Evolutionary conservation across 345 rosid genomes (phyloP).

Genomic region (Excoecaria agallocha): DNA sequence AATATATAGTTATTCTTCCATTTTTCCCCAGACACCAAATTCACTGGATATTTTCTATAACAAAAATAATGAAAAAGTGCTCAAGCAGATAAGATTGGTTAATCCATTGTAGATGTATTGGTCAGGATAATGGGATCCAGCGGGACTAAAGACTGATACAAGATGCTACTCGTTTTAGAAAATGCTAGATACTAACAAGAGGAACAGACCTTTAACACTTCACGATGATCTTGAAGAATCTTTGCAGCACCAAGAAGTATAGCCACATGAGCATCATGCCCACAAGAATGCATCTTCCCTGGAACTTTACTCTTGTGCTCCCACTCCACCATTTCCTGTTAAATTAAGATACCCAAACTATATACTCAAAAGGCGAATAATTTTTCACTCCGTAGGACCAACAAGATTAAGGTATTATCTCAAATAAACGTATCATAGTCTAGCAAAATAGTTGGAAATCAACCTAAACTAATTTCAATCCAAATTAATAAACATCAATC

Average conservation of each 20-base stretch:
- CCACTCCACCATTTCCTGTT: conserved; percentile 90
- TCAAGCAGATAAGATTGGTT: not conserved
- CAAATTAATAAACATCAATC: not conserved
- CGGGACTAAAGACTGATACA: not conserved
- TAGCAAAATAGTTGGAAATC: not conserved
- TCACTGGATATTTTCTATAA: not conserved
- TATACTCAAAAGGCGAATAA: not conserved
- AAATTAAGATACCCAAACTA: conserved; percentile 8
- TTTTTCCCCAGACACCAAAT: not conserved
- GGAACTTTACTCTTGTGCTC: conserved; percentile 73
- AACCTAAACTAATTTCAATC: not conserved
- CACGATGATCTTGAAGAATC: conserved; percentile 56
- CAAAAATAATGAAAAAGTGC: not conserved
- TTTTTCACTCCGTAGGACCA: not conserved
- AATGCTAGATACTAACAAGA: conserved; percentile 1
- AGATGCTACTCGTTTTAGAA: not conserved
- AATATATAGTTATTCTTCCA: not conserved
- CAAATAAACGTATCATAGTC: not conserved
- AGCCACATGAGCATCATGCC: conserved; percentile 80
- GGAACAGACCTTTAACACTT: conserved; percentile 35
- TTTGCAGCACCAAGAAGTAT: conserved; percentile 89
- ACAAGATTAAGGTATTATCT: not conserved
- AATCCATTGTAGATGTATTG: not conserved
- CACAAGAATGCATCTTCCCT: conserved; percentile 93
- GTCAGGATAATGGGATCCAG: not conserved